Evolutionary conservation across 2,329 filamentous ascomycete species (phyloP).

Genomic region (Colletotrichum sp.): DNA sequence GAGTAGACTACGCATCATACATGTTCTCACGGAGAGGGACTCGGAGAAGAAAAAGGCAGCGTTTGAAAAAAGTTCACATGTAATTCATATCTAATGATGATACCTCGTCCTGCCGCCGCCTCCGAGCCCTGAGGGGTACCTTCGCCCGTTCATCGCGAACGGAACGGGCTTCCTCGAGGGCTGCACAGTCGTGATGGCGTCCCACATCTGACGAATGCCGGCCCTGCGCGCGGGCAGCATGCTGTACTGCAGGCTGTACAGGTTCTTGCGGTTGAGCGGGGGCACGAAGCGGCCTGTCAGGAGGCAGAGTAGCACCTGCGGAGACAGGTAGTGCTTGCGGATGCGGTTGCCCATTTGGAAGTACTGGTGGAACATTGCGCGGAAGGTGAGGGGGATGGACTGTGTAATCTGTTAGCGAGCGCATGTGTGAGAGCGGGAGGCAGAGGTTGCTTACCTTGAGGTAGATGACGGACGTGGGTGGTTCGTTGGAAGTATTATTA

Average conservation of each 20-base stretch:
- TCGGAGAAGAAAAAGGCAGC: not conserved
- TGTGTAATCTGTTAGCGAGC: conserved; percentile 37
- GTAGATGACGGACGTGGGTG: conserved; percentile 81
- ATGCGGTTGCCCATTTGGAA: conserved; percentile 93
- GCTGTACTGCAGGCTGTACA: conserved; percentile 97
- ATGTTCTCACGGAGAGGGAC: not conserved
- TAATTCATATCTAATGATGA: conserved; percentile 23
- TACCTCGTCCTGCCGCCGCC: conserved; percentile 22
- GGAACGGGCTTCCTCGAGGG: conserved; percentile 50
- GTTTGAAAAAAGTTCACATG: not conserved
- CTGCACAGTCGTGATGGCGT: conserved; percentile 61
- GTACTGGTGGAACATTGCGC: conserved; percentile 97
- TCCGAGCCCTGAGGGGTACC: conserved; percentile 16
- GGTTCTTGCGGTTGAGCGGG: conserved; percentile 90
- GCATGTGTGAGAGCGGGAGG: not conserved
- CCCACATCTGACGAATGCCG: conserved; percentile 87
- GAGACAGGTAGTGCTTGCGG: conserved; percentile 92
- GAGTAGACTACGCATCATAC: not conserved
- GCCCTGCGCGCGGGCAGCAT: conserved; percentile 89
- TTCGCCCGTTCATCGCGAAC: conserved; percentile 34
- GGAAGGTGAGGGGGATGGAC: conserved; percentile 87
- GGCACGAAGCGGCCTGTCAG: conserved; percentile 92
- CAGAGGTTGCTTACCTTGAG: conserved; percentile 68
- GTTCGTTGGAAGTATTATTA: conserved; percentile 46
- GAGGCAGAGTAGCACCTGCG: conserved; percentile 85